Base-by-base conservation (phyloP, 345 rosid species). In the Pistacia integerrima region DNA sequence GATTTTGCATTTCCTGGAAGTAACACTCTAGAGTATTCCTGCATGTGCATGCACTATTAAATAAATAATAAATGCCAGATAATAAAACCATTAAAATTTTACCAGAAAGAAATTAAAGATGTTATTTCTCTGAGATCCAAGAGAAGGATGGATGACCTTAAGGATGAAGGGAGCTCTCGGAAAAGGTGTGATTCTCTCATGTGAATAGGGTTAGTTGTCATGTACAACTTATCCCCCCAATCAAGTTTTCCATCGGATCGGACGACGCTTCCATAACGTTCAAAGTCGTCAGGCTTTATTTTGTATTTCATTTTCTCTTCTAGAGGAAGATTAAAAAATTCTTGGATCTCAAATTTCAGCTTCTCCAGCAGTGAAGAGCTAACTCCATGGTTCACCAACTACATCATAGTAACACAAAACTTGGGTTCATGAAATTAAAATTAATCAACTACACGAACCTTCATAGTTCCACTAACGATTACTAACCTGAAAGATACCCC, bases 401-500 rank as follows among this genome's bases (percentile, higher is more conserved):
- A 61, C 69, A 59, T 58, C 46, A 72, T 6, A 6, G 55, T 5
- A 70, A n/a, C 17, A 56, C 44, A 51, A 36, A 63, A 25, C 4
- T 7, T 35, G 13, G 10, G 5, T 18, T 0, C 17, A 6, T 25
- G 13, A 20, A 60, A 3, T 13, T 1, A 17, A 1, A 25, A 41
- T 4, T 41, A 41, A 44, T n/a, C 25, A 1, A 14, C 14, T 8
- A 3, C 5, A 36, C 5, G 4, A 36, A 36, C 41, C 41, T 36
- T 36, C 5, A 36, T 36, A 3, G 14, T 22, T 12, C 35, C 18
- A 3, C 16, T 55, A 11, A 36, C 8, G 20, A 2, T 3, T 48
- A 16, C 73, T 35, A 75, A 84, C 87, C 87, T 84, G 87, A 70
- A 84, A 79, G 77, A 82, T 22, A 30, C 85, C 87, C 87, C 87